These are phyloP conservation scores for Lolium perenne DNA, from an alignment of 176 grass and related monocot genomes.

Conservation along the genomic window DNA sequence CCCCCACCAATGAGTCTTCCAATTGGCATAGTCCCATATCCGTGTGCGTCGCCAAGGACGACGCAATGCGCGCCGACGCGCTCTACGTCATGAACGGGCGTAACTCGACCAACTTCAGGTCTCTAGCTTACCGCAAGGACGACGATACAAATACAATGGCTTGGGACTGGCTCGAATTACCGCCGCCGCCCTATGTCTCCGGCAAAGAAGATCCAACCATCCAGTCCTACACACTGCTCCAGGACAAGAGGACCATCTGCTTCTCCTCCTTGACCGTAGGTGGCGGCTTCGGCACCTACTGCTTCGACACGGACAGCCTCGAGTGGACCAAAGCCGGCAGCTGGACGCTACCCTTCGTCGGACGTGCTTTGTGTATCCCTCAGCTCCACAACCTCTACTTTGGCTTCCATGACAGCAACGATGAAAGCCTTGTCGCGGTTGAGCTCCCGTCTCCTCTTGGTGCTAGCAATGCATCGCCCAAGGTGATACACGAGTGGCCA, in stretches of 20 bases:
- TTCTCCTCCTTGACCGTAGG: neutral
- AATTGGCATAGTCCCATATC: no score
- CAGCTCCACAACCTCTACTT: neutral
- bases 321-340: neutral
- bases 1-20: no score
- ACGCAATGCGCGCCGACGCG: no score
- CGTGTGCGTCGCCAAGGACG: no score
- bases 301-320: neutral
- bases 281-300: slow-evolving; percentile 1
- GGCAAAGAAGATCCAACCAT: neutral
- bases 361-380: no score
- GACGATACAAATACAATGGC: no score
- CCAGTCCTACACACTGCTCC: neutral
- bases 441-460: neutral
- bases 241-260: neutral
- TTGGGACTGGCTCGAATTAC: no score
- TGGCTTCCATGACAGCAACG: neutral
- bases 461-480: neutral
- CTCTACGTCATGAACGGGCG: no score
- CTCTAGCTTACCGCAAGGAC: neutral
- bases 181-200: no score
- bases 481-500: neutral
- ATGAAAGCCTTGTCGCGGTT: neutral
- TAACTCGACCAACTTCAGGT: no score
- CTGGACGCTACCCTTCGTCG: neutral